Base-by-base conservation (phyloP, 2,329 filamentous ascomycete genomes). In the Colletotrichum sp. region DNA sequence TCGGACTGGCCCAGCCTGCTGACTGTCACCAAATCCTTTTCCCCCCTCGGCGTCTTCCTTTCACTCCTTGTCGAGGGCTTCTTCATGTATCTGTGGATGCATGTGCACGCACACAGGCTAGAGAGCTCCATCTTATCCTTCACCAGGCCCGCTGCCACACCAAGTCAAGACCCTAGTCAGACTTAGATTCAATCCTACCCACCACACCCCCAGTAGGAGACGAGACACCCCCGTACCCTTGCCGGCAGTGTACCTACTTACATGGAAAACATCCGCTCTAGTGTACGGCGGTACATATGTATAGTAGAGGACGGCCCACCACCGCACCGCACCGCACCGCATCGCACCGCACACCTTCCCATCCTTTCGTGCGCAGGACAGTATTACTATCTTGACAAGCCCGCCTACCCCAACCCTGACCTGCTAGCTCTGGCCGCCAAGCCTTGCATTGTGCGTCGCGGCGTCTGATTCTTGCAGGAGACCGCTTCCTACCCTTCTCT, bases 381-480 rank as follows among this genome's bases (percentile, higher is more conserved):
- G 73, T 75, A 73, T 75, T 73, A 75, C 66, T 77, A 73, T 71
- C 69, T 72, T 69, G 62, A 69, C 62, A 66, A 74, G 68, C 77
- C 75, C 75, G 65, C 63, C 70, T 73, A 68, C 73, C 69, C 69
- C 69, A 75, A 75, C 63, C 69, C 58, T 28, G 56, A 73, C 63
- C 63, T 69, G 56, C 56, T 65, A 73, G 58, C 58, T 73, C 34
- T 75, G 69, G 28, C 38, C 28, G 69, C 58, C 69, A 69, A 75
- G 73, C 69, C 69, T 75, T 73, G 73, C 43, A 63, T 73, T 21
- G 69, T 76, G 76, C 74, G 71, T 76, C 73, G 69, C 75, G 74
- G 74, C 76, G 72, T 76, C 68, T 78, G 76, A 66, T 73, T 69
- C 74, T 76, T 77, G 75, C 75, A 77, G 77, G 48, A 65, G 58